phyloP scores from a whole-genome alignment of 1,139 yeast species.

The Hyphopichia burtonii region DNA sequence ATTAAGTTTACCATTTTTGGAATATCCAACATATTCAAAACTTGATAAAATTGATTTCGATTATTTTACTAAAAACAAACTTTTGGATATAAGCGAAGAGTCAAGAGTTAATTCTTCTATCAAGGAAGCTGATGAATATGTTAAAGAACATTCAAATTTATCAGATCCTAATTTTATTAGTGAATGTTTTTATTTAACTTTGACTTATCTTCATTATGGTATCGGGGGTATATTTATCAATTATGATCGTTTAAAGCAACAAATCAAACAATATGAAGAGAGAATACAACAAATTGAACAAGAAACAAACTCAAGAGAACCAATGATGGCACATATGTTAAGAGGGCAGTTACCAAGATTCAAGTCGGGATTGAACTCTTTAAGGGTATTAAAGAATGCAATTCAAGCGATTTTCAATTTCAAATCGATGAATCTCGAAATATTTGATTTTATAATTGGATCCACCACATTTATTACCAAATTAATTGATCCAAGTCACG shows the following conservation, averaged over 20 bases:
- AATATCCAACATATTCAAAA: conserved; percentile 56
- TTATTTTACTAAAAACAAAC: conserved; percentile 51
- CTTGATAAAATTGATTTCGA: conserved; percentile 74
- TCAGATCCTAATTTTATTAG: conserved; percentile 73
- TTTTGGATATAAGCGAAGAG: conserved; percentile 72
- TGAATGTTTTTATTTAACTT: conserved; percentile 78
- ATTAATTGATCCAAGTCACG: conserved; percentile 68
- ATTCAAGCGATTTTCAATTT: conserved; percentile 60
- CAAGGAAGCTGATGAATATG: conserved; percentile 63
- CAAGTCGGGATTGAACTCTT: conserved; percentile 35
- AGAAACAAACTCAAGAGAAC: conserved; percentile 13
- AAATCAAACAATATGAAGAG: conserved; percentile 51
- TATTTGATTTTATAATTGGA: conserved; percentile 77
- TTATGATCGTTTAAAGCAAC: conserved; percentile 53
- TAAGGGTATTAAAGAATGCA: conserved; percentile 50
- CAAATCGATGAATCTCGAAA: conserved; percentile 56
- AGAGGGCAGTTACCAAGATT: conserved; percentile 45
- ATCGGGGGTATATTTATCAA: conserved; percentile 72
- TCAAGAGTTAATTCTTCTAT: conserved; percentile 78
- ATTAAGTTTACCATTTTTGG: conserved; percentile 83
- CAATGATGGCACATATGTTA: conserved; percentile 30
- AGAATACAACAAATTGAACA: conserved; percentile 50
- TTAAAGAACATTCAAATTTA: conserved; percentile 15
- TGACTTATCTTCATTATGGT: conserved; percentile 85
- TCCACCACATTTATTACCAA: conserved; percentile 69